A percentile compares a stretch with the other conserved stretches of the same genome.
phyloP scores from a whole-genome alignment of 306 rosid genomes.

The Ochetophila trinervis region DNA sequence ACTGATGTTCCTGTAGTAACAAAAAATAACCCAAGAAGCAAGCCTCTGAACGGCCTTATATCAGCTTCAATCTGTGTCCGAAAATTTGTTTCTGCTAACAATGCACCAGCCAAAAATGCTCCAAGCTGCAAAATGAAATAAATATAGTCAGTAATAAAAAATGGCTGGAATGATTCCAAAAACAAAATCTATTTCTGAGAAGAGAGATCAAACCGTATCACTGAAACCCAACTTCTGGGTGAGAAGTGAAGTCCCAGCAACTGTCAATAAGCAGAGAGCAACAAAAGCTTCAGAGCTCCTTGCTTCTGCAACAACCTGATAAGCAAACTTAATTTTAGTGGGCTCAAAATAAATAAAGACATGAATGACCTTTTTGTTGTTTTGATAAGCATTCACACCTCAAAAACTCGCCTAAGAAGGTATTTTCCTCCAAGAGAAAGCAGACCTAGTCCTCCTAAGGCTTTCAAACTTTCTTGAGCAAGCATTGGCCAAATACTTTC shows the following conservation, averaged over 20 bases:
- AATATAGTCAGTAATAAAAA: constrained; percentile 14
- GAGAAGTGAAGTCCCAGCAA: constrained; percentile 89
- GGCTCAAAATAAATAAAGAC: constrained; percentile 18
- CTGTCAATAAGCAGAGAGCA: constrained; percentile 92
- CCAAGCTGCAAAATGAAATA: constrained; percentile 72
- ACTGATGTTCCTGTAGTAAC: constrained; percentile 88
- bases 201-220: constrained; percentile 69
- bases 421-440: constrained; percentile 92
- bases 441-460: constrained; percentile 90
- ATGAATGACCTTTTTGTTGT: constrained; percentile 14
- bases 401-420: constrained; percentile 91
- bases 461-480: constrained; percentile 91
- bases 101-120: constrained; percentile 97
- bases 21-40: constrained; percentile 93
- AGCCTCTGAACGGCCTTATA: constrained; percentile 97
- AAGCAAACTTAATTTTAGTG: constrained; percentile 35
- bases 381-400: constrained; percentile 48
- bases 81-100: constrained; percentile 96
- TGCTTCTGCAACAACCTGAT: constrained; percentile 97
- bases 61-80: constrained; percentile 99
- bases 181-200: constrained; percentile 14
- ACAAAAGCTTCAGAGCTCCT: constrained; percentile 99
- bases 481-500: constrained; percentile 96
- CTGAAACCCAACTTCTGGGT: constrained; percentile 97
- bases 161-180: not conserved